These are phyloP conservation scores for Botryotinia globosa DNA, from an alignment of 2,329 filamentous ascomycete species.

Conservation along the genomic window DNA sequence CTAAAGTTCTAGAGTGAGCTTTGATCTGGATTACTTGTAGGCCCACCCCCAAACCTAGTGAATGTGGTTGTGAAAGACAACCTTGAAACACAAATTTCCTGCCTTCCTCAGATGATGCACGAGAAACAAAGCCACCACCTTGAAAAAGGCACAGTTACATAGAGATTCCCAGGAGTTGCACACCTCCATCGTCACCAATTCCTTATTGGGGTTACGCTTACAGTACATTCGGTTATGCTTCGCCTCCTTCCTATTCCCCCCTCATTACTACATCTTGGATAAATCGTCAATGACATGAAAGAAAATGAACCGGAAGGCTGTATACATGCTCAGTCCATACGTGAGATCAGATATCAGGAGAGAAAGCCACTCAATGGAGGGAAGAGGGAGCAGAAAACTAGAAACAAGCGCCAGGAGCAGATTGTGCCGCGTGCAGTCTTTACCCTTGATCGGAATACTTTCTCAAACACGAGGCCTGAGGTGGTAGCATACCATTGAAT, in stretches of 20 bases:
- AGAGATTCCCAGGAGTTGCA: background rate
- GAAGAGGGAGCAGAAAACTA: background rate
- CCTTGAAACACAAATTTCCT: conserved; percentile 19
- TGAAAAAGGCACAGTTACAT: conserved; percentile 1
- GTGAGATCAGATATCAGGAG: background rate
- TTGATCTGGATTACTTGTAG: background rate
- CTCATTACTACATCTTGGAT: background rate
- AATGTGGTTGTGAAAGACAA: background rate
- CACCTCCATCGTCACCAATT: background rate
- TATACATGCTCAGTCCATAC: background rate
- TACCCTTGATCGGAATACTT: conserved; percentile 1
- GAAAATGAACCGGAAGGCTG: background rate
- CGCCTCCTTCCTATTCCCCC: conserved; percentile 9
- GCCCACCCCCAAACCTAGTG: background rate
- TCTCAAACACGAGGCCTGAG: conserved; percentile 16
- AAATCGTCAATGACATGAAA: background rate
- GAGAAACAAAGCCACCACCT: background rate
- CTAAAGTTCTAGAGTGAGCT: conserved; percentile 15
- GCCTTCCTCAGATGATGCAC: conserved; percentile 12
- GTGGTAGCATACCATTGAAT: background rate
- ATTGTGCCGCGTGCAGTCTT: conserved; percentile 2
- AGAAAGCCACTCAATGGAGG: background rate
- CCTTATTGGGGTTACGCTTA: background rate
- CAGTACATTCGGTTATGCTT: conserved; percentile 11
- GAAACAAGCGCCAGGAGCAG: conserved; percentile 23